Base-by-base conservation (phyloP, 2,329 filamentous ascomycete genomes). In the Diaporthe citrichinensis region DNA sequence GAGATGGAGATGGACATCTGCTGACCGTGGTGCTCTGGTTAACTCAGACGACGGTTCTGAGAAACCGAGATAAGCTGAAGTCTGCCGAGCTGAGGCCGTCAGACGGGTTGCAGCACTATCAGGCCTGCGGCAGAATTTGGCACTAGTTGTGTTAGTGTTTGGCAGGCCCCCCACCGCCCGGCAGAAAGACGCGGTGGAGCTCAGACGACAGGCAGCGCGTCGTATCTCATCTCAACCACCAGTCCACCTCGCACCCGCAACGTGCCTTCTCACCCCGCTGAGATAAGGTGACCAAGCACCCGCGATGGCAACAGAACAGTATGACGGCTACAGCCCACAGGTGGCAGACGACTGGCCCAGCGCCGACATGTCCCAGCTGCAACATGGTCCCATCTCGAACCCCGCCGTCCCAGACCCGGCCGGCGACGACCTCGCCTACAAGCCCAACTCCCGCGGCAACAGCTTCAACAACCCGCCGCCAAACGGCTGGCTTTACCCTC, bases 401-500 rank as follows among this genome's bases (percentile, higher is more conserved):
- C 36, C 28, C 49, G 44, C 44, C 8, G 20, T 20, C 14, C 23
- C 28, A n/a, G 44, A 59, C n/a, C 20, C 55, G 4, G 28, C 69
- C 28, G 7, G 20, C 36, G 65, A 53, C 9, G 72, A 74, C 71
- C 57, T 76, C 49, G 71, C 65, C 41, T 74, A 76, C 72, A 61
- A 39, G 20, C 65, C 36, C 28, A 59, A 53, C 10, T n/a, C n/a
- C 28, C 67, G 67, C 4, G 53, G 49, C n/a, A 34, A 57, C 62
- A 76, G 74, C 44, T 58, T 41, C 55, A 76, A 74, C 51, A 74
- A 76, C 49, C 72, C 74, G 6, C 65, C 65, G 17, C 65, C 74
- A 1, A 53, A 68, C 28, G 74, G 72, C 15, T 74, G 74, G 74
- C 58, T 74, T 44, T 74, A 76, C n/a, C 74, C 74, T 36, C 74